phyloP scores from a whole-genome alignment of 768 basidiomycete genomes.

The Trametes coccinea region DNA sequence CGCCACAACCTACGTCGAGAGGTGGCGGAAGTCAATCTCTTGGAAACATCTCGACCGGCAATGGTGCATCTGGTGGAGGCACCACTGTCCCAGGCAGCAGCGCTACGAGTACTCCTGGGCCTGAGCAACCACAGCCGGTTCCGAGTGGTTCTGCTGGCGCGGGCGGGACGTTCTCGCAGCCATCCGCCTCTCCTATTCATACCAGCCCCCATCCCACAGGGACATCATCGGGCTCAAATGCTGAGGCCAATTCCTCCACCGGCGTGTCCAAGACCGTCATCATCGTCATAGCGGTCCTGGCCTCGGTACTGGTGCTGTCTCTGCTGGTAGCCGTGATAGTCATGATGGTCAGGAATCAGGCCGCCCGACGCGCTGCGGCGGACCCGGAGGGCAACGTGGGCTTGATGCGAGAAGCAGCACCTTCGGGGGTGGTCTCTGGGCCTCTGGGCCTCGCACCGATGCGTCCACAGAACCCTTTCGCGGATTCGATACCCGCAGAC shows the following conservation, averaged over 20 bases:
- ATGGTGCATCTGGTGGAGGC: background rate
- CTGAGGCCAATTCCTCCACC: background rate
- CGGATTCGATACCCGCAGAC: slow-evolving; percentile 2
- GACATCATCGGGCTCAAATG: background rate
- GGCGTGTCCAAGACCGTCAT: slow-evolving; percentile 21
- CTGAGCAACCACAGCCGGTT: background rate
- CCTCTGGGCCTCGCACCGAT: slow-evolving; percentile 1
- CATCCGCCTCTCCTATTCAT: slow-evolving; percentile 2
- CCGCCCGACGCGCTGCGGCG: background rate
- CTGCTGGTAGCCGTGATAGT: slow-evolving; percentile 22
- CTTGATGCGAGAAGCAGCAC: slow-evolving; percentile 3
- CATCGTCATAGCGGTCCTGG: slow-evolving; percentile 19
- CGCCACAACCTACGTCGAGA: background rate
- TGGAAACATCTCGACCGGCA: background rate
- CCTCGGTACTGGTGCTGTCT: slow-evolving; percentile 17
- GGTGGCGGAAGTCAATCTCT: background rate
- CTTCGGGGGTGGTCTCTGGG: slow-evolving; percentile 4
- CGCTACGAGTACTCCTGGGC: too few relatives aligned
- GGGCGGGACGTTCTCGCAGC: background rate
- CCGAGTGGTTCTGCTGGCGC: background rate
- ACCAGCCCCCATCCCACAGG: background rate
- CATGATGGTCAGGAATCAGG: slow-evolving; percentile 19
- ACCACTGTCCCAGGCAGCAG: background rate
- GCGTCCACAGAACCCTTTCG: slow-evolving; percentile 21
- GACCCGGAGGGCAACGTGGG: slow-evolving; percentile 13